Conservation (phyloP, 2,329 filamentous ascomycete species). For the Fusarium papillatum region DNA sequence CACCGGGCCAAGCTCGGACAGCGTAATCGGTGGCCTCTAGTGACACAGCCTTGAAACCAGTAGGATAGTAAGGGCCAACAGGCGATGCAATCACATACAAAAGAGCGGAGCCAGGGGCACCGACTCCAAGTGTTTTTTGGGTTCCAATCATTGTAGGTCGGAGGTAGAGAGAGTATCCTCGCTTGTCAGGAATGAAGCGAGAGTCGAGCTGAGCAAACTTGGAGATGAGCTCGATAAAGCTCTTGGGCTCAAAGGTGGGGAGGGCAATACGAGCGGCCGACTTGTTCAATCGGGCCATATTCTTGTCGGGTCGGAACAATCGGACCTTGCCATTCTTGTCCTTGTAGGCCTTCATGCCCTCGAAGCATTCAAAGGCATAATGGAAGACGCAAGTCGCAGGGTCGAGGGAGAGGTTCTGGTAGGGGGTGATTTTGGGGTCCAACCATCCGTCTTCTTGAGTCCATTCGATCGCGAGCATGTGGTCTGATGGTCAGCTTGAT, state of each 20-base stretch:
- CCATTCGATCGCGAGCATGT: constrained; percentile 98
- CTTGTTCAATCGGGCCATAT: constrained; percentile 96
- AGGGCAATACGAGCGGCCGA: constrained; percentile 93
- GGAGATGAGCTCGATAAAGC: constrained; percentile 85
- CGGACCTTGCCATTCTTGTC: constrained; percentile 83
- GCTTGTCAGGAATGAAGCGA: constrained; percentile 88
- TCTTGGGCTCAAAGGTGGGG: constrained; percentile 83
- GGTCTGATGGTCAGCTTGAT: constrained; percentile 70
- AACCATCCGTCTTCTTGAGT: constrained; percentile 88
- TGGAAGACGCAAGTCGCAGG: constrained; percentile 98
- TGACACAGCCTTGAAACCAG: constrained; percentile 96
- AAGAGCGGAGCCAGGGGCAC: constrained; percentile 90
- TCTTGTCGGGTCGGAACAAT: constrained; percentile 94
- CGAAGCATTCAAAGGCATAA: constrained; percentile 98
- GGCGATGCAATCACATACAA: constrained; percentile 97
- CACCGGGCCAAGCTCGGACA: constrained; percentile 96
- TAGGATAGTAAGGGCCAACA: constrained; percentile 98
- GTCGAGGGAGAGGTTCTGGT: constrained; percentile 97
- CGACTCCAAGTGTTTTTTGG: constrained; percentile 92
- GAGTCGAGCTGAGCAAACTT: constrained; percentile 85
- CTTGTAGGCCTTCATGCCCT: constrained; percentile 99
- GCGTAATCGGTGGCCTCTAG: constrained; percentile 97
- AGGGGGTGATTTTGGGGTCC: constrained; percentile 86
- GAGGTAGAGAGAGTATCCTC: constrained; percentile 95
- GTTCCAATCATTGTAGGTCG: constrained; percentile 98